Percentiles rank a stretch among this genome's conserved stretches.
phyloP scores from a whole-genome alignment of 2,329 filamentous ascomycete species.

The Alternaria sp. region DNA sequence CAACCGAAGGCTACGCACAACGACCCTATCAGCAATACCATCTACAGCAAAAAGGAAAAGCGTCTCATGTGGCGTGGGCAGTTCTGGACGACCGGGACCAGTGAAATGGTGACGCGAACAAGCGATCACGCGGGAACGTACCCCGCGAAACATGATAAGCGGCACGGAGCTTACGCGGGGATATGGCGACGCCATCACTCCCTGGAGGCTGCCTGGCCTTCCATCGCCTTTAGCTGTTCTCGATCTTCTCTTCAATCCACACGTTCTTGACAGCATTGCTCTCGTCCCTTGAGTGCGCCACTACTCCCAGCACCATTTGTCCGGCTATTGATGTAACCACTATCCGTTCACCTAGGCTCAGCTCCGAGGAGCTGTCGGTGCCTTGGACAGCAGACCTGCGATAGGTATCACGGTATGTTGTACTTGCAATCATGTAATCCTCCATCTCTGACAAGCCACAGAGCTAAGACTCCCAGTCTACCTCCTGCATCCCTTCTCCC shows the following conservation, averaged over 20 bases:
- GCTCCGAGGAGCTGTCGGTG: slow-evolving; percentile 14
- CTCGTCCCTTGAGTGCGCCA: background rate
- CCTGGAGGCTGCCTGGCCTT: slow-evolving; percentile 7
- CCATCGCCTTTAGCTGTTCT: background rate
- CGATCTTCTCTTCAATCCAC: background rate
- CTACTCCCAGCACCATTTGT: background rate
- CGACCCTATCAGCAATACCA: background rate
- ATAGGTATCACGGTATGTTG: slow-evolving; percentile 1
- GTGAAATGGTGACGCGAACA: slow-evolving; percentile 18
- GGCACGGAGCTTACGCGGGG: slow-evolving; percentile 32
- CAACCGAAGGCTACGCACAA: background rate
- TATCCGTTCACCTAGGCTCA: background rate
- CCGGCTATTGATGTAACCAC: slow-evolving; percentile 7
- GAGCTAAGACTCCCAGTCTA: background rate
- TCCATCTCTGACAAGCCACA: background rate
- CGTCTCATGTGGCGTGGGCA: background rate
- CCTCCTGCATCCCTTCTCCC: background rate
- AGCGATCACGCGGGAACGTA: slow-evolving; percentile 29
- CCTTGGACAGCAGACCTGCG: slow-evolving; percentile 4
- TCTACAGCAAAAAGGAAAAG: background rate
- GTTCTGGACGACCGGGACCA: background rate
- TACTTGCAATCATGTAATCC: background rate
- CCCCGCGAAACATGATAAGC: slow-evolving; percentile 36
- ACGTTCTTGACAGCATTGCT: background rate
- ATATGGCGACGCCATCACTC: slow-evolving; percentile 22